Base-by-base conservation (phyloP, 2,329 filamentous ascomycete species). In the Lithohypha guttulata region DNA sequence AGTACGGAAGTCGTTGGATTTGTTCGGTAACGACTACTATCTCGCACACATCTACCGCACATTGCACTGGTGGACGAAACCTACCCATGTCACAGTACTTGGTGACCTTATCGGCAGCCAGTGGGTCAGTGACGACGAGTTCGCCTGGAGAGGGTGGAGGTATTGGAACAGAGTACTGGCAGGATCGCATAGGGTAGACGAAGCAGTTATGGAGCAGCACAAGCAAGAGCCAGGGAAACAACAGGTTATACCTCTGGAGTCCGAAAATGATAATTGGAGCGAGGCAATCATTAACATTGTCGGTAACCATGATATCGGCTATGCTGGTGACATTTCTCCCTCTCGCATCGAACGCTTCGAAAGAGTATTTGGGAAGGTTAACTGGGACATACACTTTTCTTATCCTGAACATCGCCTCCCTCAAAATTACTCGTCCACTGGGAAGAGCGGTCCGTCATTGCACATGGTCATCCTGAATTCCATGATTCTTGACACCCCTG, bases 241-340 rank as follows among this genome's bases (percentile, higher is more conserved):
- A 14, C 10, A 4, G 19, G 4, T 9, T 3, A 5, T 39, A 3
- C 23, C 35, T 11, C 49, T 75, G 4, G 57, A 69, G 0, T 71
- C 70, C 3, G 59, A 69, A 15, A 43, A 48, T 10, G 59, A 59
- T 15, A 59, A 61, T 2, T 96, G 91, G 91, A 61, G 69, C n/a
- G 71, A 67, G 27, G 74, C 81, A 40, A 70, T 95, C 47, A 85
- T 98, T 57, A 93, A 94, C 51, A 76, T 96, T 18, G 86, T 79
- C 0, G 91, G 91, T 1, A 98, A 98, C 55, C 91, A 98, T 57
- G 91, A 98, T 59, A 79, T 98, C 54, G 91, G 91, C 22, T 98
- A 98, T 57, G 85, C 87, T 0, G 91, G 91, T 2, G 91, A 98
- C 59, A 71, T 96, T 45, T 85, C 81, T 27, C 63, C 70, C n/a